phyloP scores from a whole-genome alignment of 2,329 filamentous ascomycete species.

The Coniochaeta sp. region DNA sequence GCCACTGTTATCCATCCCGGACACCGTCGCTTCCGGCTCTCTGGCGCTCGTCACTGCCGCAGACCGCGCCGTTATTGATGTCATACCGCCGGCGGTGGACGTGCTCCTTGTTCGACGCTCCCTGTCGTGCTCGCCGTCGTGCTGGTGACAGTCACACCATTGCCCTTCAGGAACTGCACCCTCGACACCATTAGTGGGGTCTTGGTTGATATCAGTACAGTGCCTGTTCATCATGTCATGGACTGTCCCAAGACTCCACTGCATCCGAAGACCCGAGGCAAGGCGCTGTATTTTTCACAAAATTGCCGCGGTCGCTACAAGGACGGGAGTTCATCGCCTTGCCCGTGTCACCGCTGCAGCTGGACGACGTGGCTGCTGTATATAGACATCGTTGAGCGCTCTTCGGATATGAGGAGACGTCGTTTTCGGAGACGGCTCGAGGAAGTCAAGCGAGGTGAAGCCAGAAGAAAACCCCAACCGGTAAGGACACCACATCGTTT shows the following conservation, averaged over 20 bases:
- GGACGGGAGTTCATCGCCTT: conserved; percentile 39
- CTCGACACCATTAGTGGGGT: conserved; percentile 35
- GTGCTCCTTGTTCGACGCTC: conserved; percentile 6
- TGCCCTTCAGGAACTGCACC: conserved; percentile 30
- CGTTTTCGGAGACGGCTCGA: conserved; percentile 21
- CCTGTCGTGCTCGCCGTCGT: conserved; percentile 8
- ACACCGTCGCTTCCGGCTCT: neutral
- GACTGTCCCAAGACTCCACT: conserved; percentile 29
- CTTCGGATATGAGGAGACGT: conserved; percentile 36
- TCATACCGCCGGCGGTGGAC: neutral
- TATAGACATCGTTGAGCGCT: conserved; percentile 35
- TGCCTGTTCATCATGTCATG: conserved; percentile 35
- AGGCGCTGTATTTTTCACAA: conserved; percentile 36
- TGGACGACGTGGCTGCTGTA: conserved; percentile 27
- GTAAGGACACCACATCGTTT: conserved; percentile 4
- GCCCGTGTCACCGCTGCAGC: conserved; percentile 32
- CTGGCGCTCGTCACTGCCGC: conserved; percentile 5
- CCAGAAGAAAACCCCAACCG: conserved; percentile 16
- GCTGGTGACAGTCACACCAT: conserved; percentile 8
- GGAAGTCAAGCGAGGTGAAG: conserved; percentile 16
- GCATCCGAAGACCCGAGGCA: conserved; percentile 33
- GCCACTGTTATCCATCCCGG: conserved; percentile 6
- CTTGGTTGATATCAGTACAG: conserved; percentile 34
- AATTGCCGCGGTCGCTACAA: conserved; percentile 40
- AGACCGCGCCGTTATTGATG: conserved; percentile 8